These are phyloP conservation scores for Termitomyces sp. DNA, from an alignment of 1,284 basidiomycete species.

Conservation along the genomic window DNA sequence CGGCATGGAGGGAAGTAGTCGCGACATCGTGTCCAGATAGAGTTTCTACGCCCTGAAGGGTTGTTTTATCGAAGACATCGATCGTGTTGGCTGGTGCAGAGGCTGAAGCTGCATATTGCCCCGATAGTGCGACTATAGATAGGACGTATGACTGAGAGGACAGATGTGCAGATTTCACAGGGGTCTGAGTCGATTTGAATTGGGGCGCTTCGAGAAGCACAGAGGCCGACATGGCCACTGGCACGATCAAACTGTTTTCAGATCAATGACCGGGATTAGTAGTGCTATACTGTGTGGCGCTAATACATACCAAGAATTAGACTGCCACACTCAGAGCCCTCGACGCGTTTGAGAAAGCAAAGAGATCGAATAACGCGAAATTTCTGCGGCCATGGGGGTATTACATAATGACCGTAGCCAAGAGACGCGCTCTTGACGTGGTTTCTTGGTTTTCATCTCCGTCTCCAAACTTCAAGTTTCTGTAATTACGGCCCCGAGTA, in stretches of 20 bases:
- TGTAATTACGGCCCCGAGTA: background rate
- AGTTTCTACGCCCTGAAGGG: constrained; percentile 40
- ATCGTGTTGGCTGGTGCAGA: constrained; percentile 36
- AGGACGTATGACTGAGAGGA: constrained; percentile 53
- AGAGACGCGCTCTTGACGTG: background rate
- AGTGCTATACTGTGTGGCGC: background rate
- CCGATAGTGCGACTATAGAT: constrained; percentile 42
- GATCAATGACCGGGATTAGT: background rate
- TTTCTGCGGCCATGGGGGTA: background rate
- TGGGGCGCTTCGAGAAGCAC: constrained; percentile 26
- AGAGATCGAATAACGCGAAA: too few species aligned
- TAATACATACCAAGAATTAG: background rate
- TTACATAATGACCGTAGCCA: constrained; percentile 13
- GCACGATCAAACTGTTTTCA: constrained; percentile 2
- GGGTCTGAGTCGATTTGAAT: constrained; percentile 24
- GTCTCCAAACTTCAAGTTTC: constrained; percentile 5
- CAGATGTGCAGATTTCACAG: constrained; percentile 33
- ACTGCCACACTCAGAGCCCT: background rate
- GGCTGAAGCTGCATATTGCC: constrained; percentile 47
- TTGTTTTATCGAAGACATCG: constrained; percentile 56
- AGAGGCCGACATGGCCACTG: constrained; percentile 14
- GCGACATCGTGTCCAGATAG: constrained; percentile 51
- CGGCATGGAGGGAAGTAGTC: constrained; percentile 46
- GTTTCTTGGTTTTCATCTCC: too few species aligned
- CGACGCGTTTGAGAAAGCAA: background rate